Evolutionary conservation across 305 asterid genomes (phyloP).

Genomic region (Striga hermonthica): DNA sequence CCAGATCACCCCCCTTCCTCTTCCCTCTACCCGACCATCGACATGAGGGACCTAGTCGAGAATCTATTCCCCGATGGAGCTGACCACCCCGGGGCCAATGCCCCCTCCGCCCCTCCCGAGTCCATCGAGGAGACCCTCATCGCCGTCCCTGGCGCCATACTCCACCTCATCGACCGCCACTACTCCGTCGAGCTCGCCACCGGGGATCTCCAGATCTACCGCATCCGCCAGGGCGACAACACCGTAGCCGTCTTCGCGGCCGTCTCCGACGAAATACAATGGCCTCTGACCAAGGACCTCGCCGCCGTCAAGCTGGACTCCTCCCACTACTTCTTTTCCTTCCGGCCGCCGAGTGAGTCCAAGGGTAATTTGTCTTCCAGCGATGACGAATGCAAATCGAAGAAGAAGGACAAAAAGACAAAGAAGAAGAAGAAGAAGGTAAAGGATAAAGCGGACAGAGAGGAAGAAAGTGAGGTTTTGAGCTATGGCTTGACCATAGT

Average conservation of each 20-base stretch:
- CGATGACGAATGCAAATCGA: slow-evolving; percentile 40
- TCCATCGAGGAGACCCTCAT: slow-evolving; percentile 48
- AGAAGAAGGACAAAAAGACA: slow-evolving; percentile 14
- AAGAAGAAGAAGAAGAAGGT: slow-evolving; percentile 30
- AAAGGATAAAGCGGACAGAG: slow-evolving; percentile 15
- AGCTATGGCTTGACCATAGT: slow-evolving; percentile 82
- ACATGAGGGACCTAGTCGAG: slow-evolving; percentile 41
- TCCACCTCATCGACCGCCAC: slow-evolving; percentile 74
- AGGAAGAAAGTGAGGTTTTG: slow-evolving; percentile 45
- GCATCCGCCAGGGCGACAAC: slow-evolving; percentile 54
- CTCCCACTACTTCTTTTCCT: slow-evolving; percentile 84
- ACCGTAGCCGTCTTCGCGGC: slow-evolving; percentile 68
- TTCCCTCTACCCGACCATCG: slow-evolving; percentile 60
- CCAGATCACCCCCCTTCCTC: slow-evolving; percentile 37
- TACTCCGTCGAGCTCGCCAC: slow-evolving; percentile 90
- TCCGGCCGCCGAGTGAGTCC: slow-evolving; percentile 39
- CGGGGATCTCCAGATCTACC: slow-evolving; percentile 62
- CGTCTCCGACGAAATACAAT: slow-evolving; percentile 63
- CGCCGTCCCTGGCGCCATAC: slow-evolving; percentile 64
- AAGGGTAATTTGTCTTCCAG: slow-evolving; percentile 38
- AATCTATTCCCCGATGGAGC: slow-evolving; percentile 44
- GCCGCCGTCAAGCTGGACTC: slow-evolving; percentile 82
- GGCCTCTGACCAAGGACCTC: slow-evolving; percentile 80
- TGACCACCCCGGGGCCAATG: slow-evolving; percentile 25
- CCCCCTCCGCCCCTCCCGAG: slow-evolving; percentile 66